Base-by-base conservation (phyloP, 768 basidiomycete genomes). In the Podaxis mareebaensis region DNA sequence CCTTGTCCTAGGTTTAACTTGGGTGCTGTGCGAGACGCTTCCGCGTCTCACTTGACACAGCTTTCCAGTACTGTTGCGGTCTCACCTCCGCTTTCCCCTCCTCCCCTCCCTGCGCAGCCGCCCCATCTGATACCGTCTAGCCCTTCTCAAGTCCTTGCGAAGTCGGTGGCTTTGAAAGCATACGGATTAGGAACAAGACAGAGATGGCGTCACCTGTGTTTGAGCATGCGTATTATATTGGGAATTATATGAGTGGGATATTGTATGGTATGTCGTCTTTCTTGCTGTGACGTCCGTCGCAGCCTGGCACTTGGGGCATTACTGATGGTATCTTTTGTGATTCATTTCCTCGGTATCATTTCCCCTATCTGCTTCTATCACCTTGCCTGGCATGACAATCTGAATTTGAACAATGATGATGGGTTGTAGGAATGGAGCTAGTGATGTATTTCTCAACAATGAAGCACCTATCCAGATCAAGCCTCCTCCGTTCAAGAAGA, bases 191-290 rank as follows among this genome's bases (percentile, higher is more conserved):
- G 24, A 22, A 24, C 24, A 22, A 17, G 10, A 13, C 8, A 13
- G 26, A 20, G 40, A 58, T 58, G 56, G 56, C 56, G 39, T 26
- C 56, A n/a, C 56, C 40, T 53, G 58, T 61, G 24, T 73, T 74
- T 63, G 71, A 74, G 64, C 73, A 74, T 63, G 67, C 72, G 12
- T 68, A 70, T 60, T 74, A 72, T 57, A 72, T 74, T 57, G 73
- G 73, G 38, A 74, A 70, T 63, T 74, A 72, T 49, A 69, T 74
- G 67, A 70, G 72, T 48, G 73, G 70, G 20, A 74, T 74, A 52
- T 68, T 74, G 36, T 74, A 74, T 65, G 73, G 73, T 74, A 60
- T 38, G 69, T 69, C 30, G 24, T n/a, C 44, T n/a, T 46, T 20
- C 20, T 46, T 55, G 20, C 49, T 38, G 12, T 49, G 49, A 13